Evolutionary conservation across 2,329 filamentous ascomycete species (phyloP).

Genomic region (Neofusicoccum laricinum): DNA sequence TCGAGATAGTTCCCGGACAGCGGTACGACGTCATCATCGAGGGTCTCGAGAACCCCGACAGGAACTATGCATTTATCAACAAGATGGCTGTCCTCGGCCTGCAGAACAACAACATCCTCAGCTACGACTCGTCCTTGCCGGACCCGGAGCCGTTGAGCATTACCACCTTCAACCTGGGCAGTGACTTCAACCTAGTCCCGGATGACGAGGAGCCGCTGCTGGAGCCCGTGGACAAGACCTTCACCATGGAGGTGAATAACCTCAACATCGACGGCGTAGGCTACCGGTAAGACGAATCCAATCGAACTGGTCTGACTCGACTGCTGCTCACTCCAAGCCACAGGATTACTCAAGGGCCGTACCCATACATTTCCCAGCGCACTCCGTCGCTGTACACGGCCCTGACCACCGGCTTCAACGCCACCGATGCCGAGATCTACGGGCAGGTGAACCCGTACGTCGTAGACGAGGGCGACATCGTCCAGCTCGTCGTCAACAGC

Average conservation of each 20-base stretch:
- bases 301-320: too few species aligned
- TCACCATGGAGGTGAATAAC: conserved; percentile 36
- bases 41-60: conserved; percentile 58
- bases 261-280: conserved; percentile 38
- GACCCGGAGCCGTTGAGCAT: conserved; percentile 27
- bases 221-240: conserved; percentile 47
- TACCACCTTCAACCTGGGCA: conserved; percentile 57
- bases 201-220: conserved; percentile 44
- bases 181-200: conserved; percentile 61
- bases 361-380: conserved; percentile 62
- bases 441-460: conserved; percentile 45
- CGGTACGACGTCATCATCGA: conserved; percentile 56
- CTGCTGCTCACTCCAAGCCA: not conserved
- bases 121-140: conserved; percentile 34
- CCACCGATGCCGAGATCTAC: conserved; percentile 60
- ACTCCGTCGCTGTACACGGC: conserved; percentile 69
- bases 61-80: conserved; percentile 66
- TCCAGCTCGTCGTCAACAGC: conserved; percentile 24
- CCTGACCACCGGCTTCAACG: conserved; percentile 54
- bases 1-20: conserved; percentile 64
- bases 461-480: conserved; percentile 25
- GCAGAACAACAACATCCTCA: conserved; percentile 42
- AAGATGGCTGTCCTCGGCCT: conserved; percentile 65
- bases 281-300: conserved; percentile 14
- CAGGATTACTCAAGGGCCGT: conserved; percentile 50